A percentile compares a stretch with the other conserved stretches of the same genome.
Evolutionary conservation across 2,329 filamentous ascomycete genomes (phyloP).

Genomic region (Aureobasidium pullulans): DNA sequence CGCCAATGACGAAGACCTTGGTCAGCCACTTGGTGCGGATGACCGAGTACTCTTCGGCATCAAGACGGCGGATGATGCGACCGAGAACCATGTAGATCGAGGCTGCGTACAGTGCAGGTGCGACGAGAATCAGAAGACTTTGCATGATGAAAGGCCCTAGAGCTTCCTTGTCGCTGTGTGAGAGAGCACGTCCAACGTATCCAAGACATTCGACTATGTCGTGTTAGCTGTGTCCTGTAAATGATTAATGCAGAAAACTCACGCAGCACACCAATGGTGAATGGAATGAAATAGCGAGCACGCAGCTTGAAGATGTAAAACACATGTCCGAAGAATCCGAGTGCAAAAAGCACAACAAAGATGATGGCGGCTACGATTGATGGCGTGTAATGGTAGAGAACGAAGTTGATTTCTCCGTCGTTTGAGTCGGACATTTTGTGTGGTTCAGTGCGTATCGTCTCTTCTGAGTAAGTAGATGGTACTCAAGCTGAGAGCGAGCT

Average conservation of each 20-base stretch:
- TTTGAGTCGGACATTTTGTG: neutral
- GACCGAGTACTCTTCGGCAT: slow-evolving; percentile 36
- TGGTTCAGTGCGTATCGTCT: neutral
- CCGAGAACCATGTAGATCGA: slow-evolving; percentile 44
- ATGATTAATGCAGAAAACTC: slow-evolving; percentile 22
- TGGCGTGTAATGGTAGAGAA: slow-evolving; percentile 10
- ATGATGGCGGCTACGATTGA: slow-evolving; percentile 9
- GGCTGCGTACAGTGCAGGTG: slow-evolving; percentile 43
- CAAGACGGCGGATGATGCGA: slow-evolving; percentile 36
- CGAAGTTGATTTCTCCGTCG: neutral
- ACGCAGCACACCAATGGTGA: slow-evolving; percentile 43
- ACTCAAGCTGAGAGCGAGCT: neutral
- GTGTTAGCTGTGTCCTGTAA: neutral
- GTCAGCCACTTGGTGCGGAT: slow-evolving; percentile 40
- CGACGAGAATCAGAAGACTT: slow-evolving; percentile 40
- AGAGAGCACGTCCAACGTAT: slow-evolving; percentile 44
- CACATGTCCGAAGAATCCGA: neutral
- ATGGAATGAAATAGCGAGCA: slow-evolving; percentile 37
- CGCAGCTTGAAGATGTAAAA: slow-evolving; percentile 4
- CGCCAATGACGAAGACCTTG: slow-evolving; percentile 41
- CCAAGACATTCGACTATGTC: slow-evolving; percentile 41
- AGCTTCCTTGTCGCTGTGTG: slow-evolving; percentile 25
- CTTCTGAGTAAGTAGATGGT: neutral
- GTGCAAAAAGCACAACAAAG: slow-evolving; percentile 3
- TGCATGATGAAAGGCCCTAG: slow-evolving; percentile 35